Evolutionary conservation across 2,329 filamentous ascomycete genomes (phyloP).

Genomic region (Xylariaceae sp.): DNA sequence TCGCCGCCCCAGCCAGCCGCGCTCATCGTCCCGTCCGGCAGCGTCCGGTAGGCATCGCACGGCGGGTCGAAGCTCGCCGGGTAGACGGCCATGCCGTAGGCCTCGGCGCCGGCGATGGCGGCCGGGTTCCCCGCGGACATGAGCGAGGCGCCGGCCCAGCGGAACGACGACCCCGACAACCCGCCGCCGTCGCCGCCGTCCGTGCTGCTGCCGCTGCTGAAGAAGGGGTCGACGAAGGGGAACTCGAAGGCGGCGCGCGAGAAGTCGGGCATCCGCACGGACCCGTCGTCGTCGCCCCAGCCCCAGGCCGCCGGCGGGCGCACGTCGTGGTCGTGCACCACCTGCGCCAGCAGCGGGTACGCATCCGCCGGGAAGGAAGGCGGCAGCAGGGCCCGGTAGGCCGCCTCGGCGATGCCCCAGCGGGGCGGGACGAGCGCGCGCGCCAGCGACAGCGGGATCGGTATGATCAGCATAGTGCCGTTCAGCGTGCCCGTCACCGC

Average conservation of each 20-base stretch:
- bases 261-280: too few species aligned
- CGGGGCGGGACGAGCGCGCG: slow-evolving; percentile 38
- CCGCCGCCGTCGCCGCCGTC: too few species aligned
- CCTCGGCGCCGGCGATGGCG: slow-evolving; percentile 35
- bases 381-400: slow-evolving; percentile 39
- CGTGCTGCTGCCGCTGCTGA: slow-evolving; percentile 35
- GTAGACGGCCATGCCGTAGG: slow-evolving; percentile 38
- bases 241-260: slow-evolving; percentile 46
- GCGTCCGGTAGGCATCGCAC: slow-evolving; percentile 40
- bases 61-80: slow-evolving; percentile 36
- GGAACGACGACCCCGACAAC: too few species aligned
- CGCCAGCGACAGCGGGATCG: slow-evolving; percentile 39
- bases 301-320: slow-evolving; percentile 32
- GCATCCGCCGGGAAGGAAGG: slow-evolving; percentile 40
- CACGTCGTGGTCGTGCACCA: slow-evolving; percentile 43
- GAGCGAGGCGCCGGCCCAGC: slow-evolving; percentile 39
- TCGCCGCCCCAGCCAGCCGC: slow-evolving; percentile 1
- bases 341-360: slow-evolving; percentile 46
- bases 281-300: too few species aligned
- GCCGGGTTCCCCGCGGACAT: slow-evolving; percentile 34
- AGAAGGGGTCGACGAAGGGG: slow-evolving; percentile 46
- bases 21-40: slow-evolving; percentile 17
- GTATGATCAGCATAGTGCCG: slow-evolving; percentile 43
- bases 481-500: slow-evolving; percentile 46
- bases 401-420: slow-evolving; percentile 42